A percentile compares a stretch with the other conserved stretches of the same genome.
Conservation (phyloP, 1,139 yeast genomes). For the Debaryomyces psychrophilus region DNA sequence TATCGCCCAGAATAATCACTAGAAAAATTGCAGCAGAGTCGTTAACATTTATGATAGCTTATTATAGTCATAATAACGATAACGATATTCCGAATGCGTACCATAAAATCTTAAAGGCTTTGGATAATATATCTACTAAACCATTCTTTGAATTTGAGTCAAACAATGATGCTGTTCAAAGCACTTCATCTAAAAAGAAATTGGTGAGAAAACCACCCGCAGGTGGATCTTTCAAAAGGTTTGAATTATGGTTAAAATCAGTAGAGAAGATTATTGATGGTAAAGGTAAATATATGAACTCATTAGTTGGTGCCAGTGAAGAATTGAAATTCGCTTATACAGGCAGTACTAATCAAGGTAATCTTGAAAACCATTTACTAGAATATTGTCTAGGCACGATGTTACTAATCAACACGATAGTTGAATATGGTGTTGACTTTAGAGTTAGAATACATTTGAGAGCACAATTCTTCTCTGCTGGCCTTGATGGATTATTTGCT, state of each 20-base stretch:
- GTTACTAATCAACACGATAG: constrained; percentile 73
- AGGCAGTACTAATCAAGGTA: constrained; percentile 41
- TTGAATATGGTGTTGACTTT: constrained; percentile 65
- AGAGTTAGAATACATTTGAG: constrained; percentile 75
- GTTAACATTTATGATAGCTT: constrained; percentile 51
- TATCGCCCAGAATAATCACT: constrained; percentile 69
- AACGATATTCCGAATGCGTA: constrained; percentile 50
- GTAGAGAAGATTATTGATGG: constrained; percentile 81
- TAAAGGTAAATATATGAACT: constrained; percentile 80
- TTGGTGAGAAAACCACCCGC: constrained; percentile 46
- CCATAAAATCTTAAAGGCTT: constrained; percentile 62
- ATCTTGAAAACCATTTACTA: constrained; percentile 64
- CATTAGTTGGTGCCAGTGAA: constrained; percentile 92
- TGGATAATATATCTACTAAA: constrained; percentile 62
- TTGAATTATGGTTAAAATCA: constrained; percentile 83
- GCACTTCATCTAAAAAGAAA: constrained; percentile 21
- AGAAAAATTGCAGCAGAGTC: constrained; percentile 84
- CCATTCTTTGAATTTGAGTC: constrained; percentile 57
- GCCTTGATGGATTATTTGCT: constrained; percentile 64
- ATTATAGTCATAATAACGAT: constrained; percentile 34
- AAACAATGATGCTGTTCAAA: constrained; percentile 14
- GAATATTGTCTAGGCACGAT: constrained; percentile 83
- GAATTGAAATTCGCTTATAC: constrained; percentile 64
- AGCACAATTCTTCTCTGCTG: constrained; percentile 76
- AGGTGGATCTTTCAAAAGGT: constrained; percentile 54